A percentile compares a stretch with the other conserved stretches of the same genome.
Conservation (phyloP, 495 filamentous ascomycete species). For the Talaromyces thailandensis region DNA sequence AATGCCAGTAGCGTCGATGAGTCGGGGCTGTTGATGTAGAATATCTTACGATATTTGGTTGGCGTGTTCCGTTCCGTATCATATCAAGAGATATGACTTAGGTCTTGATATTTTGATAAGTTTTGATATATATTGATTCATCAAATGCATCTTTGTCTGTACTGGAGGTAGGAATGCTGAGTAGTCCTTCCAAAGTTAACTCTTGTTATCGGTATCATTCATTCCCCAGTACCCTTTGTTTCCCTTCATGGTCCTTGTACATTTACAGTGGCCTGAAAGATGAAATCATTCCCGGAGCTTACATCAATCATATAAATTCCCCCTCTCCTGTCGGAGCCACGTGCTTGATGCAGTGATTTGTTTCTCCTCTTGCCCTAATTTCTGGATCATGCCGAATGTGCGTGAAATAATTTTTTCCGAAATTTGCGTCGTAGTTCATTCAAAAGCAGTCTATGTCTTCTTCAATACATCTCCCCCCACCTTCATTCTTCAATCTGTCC, state of each 20-base stretch:
- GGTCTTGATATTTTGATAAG: too few species aligned
- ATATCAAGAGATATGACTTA: background rate
- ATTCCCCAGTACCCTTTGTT: background rate
- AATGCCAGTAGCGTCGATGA: too few species aligned
- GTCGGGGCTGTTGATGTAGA: background rate
- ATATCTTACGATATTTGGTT: background rate
- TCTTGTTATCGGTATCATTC: background rate
- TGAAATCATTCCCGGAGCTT: background rate
- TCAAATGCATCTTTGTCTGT: background rate
- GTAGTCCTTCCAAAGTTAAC: background rate
- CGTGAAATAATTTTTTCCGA: too few species aligned
- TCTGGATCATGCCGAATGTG: too few species aligned
- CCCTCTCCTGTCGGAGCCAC: background rate
- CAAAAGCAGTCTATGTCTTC: too few species aligned
- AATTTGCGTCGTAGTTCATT: too few species aligned
- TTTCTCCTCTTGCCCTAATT: too few species aligned
- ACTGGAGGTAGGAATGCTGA: background rate
- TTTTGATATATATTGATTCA: background rate
- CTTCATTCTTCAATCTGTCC: too few species aligned
- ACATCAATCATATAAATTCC: background rate
- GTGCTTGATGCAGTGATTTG: background rate
- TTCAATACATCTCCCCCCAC: too few species aligned
- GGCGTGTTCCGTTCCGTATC: background rate
- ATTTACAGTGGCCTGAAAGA: background rate
- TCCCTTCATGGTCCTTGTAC: background rate